Percentiles rank a stretch among this genome's conserved stretches.
Conservation (phyloP, 768 basidiomycete species). For the Rhizopogon rudus region DNA sequence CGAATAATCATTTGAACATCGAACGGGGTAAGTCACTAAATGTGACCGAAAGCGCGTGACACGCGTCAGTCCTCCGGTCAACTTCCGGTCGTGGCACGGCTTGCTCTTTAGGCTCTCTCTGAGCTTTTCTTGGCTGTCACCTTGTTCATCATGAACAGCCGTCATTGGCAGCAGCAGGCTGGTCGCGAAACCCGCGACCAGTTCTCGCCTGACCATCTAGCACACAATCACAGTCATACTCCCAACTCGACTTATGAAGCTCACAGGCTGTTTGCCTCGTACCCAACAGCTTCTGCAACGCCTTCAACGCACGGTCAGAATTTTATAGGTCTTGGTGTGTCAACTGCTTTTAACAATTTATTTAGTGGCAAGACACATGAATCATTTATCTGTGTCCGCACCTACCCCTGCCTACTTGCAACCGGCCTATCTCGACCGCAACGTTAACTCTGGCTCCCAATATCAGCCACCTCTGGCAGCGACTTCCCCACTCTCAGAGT, state of each 20-base stretch:
- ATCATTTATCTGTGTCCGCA: conserved; percentile 51
- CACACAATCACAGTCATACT: conserved; percentile 12
- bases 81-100: not conserved
- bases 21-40: not conserved
- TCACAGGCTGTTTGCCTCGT: conserved; percentile 59
- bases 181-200: conserved; percentile 11
- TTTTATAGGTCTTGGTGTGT: conserved; percentile 5
- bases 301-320: conserved; percentile 67
- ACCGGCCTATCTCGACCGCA: conserved; percentile 43
- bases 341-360: conserved; percentile 6
- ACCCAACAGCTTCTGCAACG: conserved; percentile 72
- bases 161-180: conserved; percentile 19
- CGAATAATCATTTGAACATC: too few relatives aligned
- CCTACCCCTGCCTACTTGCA: conserved; percentile 62
- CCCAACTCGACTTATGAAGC: conserved; percentile 61
- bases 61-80: not conserved
- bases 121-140: not conserved
- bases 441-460: conserved; percentile 11
- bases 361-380: conserved; percentile 63
- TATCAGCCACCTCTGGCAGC: conserved; percentile 29
- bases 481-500: conserved; percentile 62
- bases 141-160: conserved; percentile 18
- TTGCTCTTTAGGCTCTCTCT: not conserved
- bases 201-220: conserved; percentile 9
- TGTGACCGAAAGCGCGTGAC: conserved; percentile 1